Evolutionary conservation across 2,329 filamentous ascomycete genomes (phyloP), one percentile per base, ranked within the genome.

Genomic region (Aphanocladium album): DNA sequence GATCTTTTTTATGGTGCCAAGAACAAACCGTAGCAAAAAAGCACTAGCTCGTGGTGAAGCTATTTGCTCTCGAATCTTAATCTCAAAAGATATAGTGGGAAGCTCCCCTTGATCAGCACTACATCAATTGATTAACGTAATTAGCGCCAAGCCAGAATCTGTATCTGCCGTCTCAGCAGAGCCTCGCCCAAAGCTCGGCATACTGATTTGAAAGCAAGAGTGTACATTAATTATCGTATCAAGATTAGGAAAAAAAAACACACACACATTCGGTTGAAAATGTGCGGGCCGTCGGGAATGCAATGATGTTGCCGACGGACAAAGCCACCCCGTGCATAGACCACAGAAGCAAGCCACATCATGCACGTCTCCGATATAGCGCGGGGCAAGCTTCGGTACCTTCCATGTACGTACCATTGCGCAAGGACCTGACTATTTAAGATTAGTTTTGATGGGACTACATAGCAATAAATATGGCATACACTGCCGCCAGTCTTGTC

Each of bases 341-440:
- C 43, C 30, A 19, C 5, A 25, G 35, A 39, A 39, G 14, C 33
- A 39, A 52, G 7, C 19, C 19, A 2, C 21, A 39, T 39, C 12
- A 39, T 21, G 30, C n/a, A 2, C 3, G 16, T 19, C 30, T 14
- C 41, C 27, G 19, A 25, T 16, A 16, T 46, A 57, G 14, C 19
- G 23, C 21, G 21, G 33, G 33, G 21, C 41, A 41, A 37, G 27
- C 19, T 27, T 9, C 3, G 19, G 8, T 27, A 49, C 45, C 33
- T 41, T 50, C 43, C 33, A 41, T 49, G 21, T 30, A 14, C 11
- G 55, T 49, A 27, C 5, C 30, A 2, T 37, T 57, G 45, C 12
- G 16, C 17, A 57, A 37, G n/a, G 19, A 57, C 55, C 55, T 57
- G 55, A 49, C 55, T 57, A 49, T 57, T 57, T 49, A 30, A 49